A percentile compares a stretch with the other conserved stretches of the same genome.
Conservation (phyloP, 2,329 filamentous ascomycete genomes). For the Bipolaris cookei region DNA sequence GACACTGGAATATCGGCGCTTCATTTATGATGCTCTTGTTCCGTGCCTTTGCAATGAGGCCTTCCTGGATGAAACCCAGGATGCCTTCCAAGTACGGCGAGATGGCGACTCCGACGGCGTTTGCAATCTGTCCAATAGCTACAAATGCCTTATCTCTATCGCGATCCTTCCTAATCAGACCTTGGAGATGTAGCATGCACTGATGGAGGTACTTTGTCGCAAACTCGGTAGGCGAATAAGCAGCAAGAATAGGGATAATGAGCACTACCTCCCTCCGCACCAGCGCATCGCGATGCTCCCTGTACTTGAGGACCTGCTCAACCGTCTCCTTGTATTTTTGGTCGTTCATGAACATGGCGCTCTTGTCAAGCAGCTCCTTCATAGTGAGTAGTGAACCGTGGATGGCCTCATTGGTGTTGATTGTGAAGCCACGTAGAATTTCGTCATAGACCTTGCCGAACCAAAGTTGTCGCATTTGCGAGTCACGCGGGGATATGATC, state of each 20-base stretch:
- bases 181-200: constrained; percentile 95
- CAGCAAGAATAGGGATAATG: constrained; percentile 89
- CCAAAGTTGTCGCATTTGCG: constrained; percentile 83
- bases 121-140: constrained; percentile 94
- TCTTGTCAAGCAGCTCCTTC: constrained; percentile 90
- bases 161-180: constrained; percentile 85
- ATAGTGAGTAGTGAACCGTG: constrained; percentile 94
- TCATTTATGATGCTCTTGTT: constrained; percentile 64
- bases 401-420: constrained; percentile 82
- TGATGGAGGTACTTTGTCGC: constrained; percentile 85
- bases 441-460: constrained; percentile 92
- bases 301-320: constrained; percentile 89
- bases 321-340: constrained; percentile 85
- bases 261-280: constrained; percentile 89
- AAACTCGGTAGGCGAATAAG: constrained; percentile 91
- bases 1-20: constrained; percentile 91
- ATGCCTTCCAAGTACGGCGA: constrained; percentile 94
- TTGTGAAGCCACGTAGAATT: constrained; percentile 75
- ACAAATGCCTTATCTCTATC: constrained; percentile 96
- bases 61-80: constrained; percentile 90
- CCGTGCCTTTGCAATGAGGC: constrained; percentile 78
- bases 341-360: constrained; percentile 99
- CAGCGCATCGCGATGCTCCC: constrained; percentile 87
- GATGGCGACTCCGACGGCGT: constrained; percentile 94
- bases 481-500: constrained; percentile 92